These are phyloP conservation scores for Isatis tinctoria DNA, from an alignment of 345 rosid genomes.

Conservation along the genomic window DNA sequence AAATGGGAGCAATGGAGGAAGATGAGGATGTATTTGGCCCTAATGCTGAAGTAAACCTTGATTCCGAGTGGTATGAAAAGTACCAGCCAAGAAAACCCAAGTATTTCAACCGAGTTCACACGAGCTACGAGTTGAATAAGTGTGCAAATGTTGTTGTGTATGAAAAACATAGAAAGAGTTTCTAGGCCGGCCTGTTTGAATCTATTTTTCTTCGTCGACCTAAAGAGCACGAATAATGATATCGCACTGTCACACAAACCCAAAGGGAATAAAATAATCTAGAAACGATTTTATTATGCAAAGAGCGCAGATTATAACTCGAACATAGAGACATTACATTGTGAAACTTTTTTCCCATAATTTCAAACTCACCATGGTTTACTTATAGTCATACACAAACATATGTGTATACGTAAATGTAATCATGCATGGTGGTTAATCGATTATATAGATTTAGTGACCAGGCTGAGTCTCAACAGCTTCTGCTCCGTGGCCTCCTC, in stretches of 20 bases:
- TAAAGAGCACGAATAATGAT: background rate
- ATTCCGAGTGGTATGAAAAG: too few species aligned
- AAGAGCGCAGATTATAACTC: background rate
- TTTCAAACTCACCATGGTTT: slow-evolving; percentile 14
- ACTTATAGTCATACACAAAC: background rate
- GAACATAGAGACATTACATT: background rate
- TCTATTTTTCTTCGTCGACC: too few species aligned
- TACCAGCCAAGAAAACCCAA: too few species aligned
- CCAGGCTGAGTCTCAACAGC: slow-evolving; percentile 16
- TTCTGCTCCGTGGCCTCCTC: slow-evolving; percentile 10
- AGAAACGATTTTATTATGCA: background rate
- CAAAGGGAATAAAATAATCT: background rate
- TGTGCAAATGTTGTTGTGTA: too few species aligned
- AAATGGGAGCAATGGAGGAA: too few species aligned
- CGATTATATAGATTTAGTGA: background rate
- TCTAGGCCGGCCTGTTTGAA: too few species aligned
- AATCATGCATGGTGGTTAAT: slow-evolving; percentile 1
- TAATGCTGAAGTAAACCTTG: too few species aligned
- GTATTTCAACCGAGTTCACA: too few species aligned
- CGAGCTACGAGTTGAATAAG: too few species aligned
- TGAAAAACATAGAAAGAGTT: too few species aligned
- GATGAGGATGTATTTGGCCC: too few species aligned
- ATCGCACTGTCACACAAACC: background rate
- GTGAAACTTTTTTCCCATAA: background rate
- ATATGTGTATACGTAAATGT: background rate